Base-by-base conservation (phyloP, 2,329 filamentous ascomycete species). In the Aspergillus brunneoviolaceus region DNA sequence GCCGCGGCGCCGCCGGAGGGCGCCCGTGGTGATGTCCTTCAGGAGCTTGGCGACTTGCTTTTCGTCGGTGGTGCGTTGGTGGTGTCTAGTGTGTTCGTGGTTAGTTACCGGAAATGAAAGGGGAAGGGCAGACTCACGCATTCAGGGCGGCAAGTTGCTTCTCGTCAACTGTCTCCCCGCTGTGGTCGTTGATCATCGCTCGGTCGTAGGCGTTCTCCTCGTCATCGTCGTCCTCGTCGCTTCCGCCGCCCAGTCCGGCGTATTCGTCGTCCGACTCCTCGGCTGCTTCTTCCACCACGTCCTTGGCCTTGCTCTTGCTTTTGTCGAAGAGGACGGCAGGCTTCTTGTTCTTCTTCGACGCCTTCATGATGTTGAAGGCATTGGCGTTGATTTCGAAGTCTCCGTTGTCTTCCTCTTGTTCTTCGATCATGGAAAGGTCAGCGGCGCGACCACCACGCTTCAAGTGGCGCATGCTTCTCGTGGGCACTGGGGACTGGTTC, bases 231-330 rank as follows among this genome's bases (percentile, higher is more conserved):
- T 94, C 91, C 66, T 98, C 94, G 61, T 94, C 93, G 75, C 93
- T 94, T 11, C 82, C 89, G 63, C 95, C 95, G 66, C 95, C 95
- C 10, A 99, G 82, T 4, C 95, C 95, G 45, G 93, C 94, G 74
- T 98, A 99, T 75, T 99, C 95, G 73, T 99, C 95, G 72, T 99
- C 96, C 0, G 95, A 99, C 77, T 99, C 95, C 69, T 96, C 91
- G 62, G 95, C 94, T 72, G 96, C 92, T 66, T 97, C 95, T 65
- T 98, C 86, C 42, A 99, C 83, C 84, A 96, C 90, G 25, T 89
- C 88, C 70, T 88, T 92, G 0, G 93, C 94, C 72, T 90, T 88
- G 78, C 91, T 96, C 74, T 89, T 93, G 76, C 92, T 93, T 76
- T 89, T 91, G 77, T 96, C 85, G 68, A 92, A 96, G 1, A 82